Evolutionary conservation across 495 filamentous ascomycete genomes (phyloP), one percentile per base, ranked within the genome.

Genomic region (Massariosphaeria phaeospora): DNA sequence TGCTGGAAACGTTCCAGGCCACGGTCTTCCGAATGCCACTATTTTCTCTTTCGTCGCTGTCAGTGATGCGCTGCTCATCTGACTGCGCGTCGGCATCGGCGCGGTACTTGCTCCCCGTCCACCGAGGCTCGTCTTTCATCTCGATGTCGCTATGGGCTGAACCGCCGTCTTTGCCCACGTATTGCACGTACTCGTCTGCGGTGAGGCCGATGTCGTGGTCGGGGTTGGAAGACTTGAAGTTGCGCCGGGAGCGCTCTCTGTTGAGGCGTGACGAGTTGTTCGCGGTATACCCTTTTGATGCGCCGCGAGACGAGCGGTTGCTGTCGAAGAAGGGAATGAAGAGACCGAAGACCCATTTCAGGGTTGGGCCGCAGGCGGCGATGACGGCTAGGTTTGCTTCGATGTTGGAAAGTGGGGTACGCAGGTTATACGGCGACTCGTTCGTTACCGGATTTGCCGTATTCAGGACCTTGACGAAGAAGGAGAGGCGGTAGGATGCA

Each of bases 121-220:
- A 48, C 13, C 44, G 17, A 48, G 34, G 47, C 25, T 59, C 49
- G 17, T 35, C 34, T 23, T 55, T 55, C 52, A 55, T 55, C 20
- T 55, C 52, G 13, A 39, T n/a, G n/a, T n/a, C n/a, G n/a, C n/a
- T n/a, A n/a, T n/a, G n/a, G n/a, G n/a, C n/a, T n/a, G n/a, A n/a
- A n/a, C n/a, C n/a, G n/a, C n/a, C n/a, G n/a, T n/a, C n/a, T n/a
- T n/a, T n/a, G n/a, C n/a, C n/a, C n/a, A n/a, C n/a, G n/a, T n/a
- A n/a, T n/a, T n/a, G n/a, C n/a, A n/a, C n/a, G n/a, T n/a, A n/a
- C n/a, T n/a, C n/a, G n/a, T n/a, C n/a, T n/a, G n/a, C n/a, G n/a
- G n/a, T n/a, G n/a, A n/a, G n/a, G n/a, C n/a, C n/a, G n/a, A n/a
- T n/a, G n/a, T n/a, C n/a, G n/a, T n/a, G n/a, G n/a, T n/a, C n/a